Base-by-base conservation (phyloP, 1,284 basidiomycete genomes). In the Vanrija sp. region DNA sequence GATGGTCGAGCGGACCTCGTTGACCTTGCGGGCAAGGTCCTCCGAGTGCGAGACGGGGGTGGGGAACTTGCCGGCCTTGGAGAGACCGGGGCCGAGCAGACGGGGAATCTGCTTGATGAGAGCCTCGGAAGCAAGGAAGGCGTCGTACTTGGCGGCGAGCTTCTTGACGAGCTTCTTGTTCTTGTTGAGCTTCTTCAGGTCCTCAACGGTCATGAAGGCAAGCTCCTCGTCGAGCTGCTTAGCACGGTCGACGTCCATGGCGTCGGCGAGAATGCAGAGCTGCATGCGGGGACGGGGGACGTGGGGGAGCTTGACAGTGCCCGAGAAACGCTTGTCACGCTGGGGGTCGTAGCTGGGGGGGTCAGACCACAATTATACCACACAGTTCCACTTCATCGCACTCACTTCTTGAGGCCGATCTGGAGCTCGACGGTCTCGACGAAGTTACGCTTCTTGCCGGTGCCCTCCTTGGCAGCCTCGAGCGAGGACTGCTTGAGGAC, bases 111-210 rank as follows among this genome's bases (percentile, higher is more conserved):
- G 95, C 85, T 97, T 98, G 85, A 99, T 98, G 68, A 99, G 85
- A 62, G 91, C 83, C 79, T 99, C 96, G 63, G 96, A 98, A 49
- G 96, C 86, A 65, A 99, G 82, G 87, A 99, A 99, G 65, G 95
- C 93, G 73, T 99, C 95, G 82, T 98, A 95, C 80, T 98, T 98
- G 84, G 98, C 97, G 65, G 95, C 95, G 69, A 98, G 90, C 84
- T 95, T 98, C 86, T 99, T 99, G 76, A 99, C 95, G 65, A 99
- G 91, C 83, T 99, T 99, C 85, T 98, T 98, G 87, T 98, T 98
- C 84, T 71, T 71, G 70, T 69, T 68, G 63, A 72, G 63, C 91
- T 98, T 98, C 82, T 98, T 99, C 81, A 98, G 84, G 81, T 98
- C 95, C 74, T 98, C 95, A 71, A 98, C 96, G 66, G 92, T 95